Evolutionary conservation across 1,284 basidiomycete species (phyloP).

Genomic region (Microbotryum saponariae): DNA sequence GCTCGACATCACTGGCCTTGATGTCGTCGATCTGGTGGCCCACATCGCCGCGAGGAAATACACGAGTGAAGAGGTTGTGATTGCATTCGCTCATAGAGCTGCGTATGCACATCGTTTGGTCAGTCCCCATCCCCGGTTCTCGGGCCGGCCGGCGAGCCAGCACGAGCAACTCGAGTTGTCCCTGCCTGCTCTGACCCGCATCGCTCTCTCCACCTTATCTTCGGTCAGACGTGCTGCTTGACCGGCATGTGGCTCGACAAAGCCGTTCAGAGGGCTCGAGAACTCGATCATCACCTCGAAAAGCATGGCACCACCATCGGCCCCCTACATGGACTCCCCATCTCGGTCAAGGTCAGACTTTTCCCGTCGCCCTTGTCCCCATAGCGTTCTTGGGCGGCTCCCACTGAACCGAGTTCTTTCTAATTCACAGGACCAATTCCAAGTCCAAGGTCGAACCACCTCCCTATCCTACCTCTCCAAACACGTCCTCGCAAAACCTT

Average conservation of each 20-base stretch:
- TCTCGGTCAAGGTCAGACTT: conserved; percentile 52
- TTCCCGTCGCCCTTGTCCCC: conserved; percentile 39
- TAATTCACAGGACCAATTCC: conserved; percentile 22
- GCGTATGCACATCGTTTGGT: no score
- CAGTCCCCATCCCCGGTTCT: no score
- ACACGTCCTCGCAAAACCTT: conserved; percentile 29
- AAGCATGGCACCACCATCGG: conserved; percentile 38
- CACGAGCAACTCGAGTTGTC: no score
- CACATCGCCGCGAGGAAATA: no score
- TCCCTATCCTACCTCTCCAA: conserved; percentile 32
- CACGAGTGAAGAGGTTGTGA: no score
- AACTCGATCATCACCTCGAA: conserved; percentile 3
- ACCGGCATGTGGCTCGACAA: conserved; percentile 51
- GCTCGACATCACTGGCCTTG: no score
- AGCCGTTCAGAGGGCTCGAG: conserved; percentile 4
- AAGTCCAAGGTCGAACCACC: conserved; percentile 44
- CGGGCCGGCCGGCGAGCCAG: no score
- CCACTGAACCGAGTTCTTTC: conserved; percentile 42
- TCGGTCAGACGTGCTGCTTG: conserved; percentile 40
- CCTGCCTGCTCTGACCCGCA: no score
- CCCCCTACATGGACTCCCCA: conserved; percentile 54
- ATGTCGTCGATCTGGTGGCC: no score
- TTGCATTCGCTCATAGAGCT: no score
- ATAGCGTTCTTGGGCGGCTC: no score
- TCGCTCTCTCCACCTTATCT: no score